Evolutionary conservation across 768 basidiomycete genomes (phyloP).

Genomic region (Suillus brevipes): DNA sequence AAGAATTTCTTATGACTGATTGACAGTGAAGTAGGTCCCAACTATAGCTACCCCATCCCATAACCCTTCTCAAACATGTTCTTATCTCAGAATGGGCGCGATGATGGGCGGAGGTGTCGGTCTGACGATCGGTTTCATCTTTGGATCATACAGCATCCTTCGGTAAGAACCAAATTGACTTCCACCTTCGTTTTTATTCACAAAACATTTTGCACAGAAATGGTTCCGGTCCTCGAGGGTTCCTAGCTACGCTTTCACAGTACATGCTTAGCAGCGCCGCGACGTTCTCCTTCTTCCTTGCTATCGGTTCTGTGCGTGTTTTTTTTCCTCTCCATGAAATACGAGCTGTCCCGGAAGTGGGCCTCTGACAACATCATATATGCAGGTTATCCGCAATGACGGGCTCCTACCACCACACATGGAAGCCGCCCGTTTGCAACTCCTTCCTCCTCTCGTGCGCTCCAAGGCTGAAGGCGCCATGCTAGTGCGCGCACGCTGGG

Average conservation of each 20-base stretch:
- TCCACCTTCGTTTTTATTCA: conserved; percentile 8
- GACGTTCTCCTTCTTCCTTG: conserved; percentile 96
- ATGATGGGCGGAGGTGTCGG: conserved; percentile 93
- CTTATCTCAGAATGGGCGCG: conserved; percentile 76
- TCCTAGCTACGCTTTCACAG: conserved; percentile 88
- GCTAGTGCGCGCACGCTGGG: conserved; percentile 76
- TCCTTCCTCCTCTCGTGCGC: conserved; percentile 55
- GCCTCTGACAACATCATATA: conserved; percentile 3
- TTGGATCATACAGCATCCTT: conserved; percentile 90
- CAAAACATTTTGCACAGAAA: conserved; percentile 46
- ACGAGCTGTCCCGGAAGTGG: neutral
- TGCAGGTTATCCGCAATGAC: conserved; percentile 89
- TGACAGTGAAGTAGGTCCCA: conserved; percentile 58
- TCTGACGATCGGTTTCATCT: conserved; percentile 95
- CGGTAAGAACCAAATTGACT: conserved; percentile 52
- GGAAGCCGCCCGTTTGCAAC: conserved; percentile 62
- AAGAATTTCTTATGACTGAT: conserved; percentile 10
- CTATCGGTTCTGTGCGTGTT: conserved; percentile 80
- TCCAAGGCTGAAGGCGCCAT: conserved; percentile 68
- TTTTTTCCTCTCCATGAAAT: conserved; percentile 5
- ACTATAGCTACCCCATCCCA: conserved; percentile 8
- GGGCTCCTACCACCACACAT: conserved; percentile 55
- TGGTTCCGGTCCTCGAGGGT: conserved; percentile 89
- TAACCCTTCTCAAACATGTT: conserved; percentile 9
- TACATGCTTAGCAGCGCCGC: conserved; percentile 99